Evolutionary conservation across 176 grass and related monocot genomes (phyloP), one percentile per base, ranked within the genome.

Genomic region (Dendrocalamus sinicus): DNA sequence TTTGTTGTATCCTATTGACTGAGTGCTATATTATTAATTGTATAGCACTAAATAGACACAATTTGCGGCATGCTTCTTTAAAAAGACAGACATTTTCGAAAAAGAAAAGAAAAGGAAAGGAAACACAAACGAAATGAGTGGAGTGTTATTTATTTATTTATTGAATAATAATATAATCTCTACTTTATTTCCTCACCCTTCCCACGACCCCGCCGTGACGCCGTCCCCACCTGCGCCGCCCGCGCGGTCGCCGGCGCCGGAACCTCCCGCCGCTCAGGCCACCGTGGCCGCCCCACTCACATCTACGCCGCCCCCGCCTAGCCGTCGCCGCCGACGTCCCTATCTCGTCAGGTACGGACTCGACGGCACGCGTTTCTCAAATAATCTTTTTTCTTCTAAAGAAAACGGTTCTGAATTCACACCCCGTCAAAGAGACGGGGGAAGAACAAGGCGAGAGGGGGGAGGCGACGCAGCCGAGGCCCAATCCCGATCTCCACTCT

Each of bases 361-460:
- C 22, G 23, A 60, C 22, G 58, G 58, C 58, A 23, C 22, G 58
- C 4, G 10, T 60, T 60, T 57, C 58, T 60, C 22, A 11, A 3
- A 15, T 9, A 46, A 46, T 55, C 4, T 11, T 11, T 11, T 23
- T 3, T 55, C 5, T 19, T 16, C 4, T 23, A 24, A 60, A 23
- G 58, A 60, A 23, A n/a, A 60, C 58, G 23, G 23, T 12, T 23
- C 58, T 60, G 22, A 60, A 23, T 59, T 59, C 52, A 54, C 16
- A 2, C 52, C 8, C 17, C 67, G 55, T 86, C 67, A 80, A 64
- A 72, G 67, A 53, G 55, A 73, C 67, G 45, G 67, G 37, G 85
- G 79, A 80, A 26, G 55, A 61, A 72, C 66, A 79, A 47, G 20
- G 35, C 44, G 12, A 73, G 19, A 26, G 4, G 4, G n/a, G 35